A percentile compares a stretch with the other conserved stretches of the same genome.
These are phyloP conservation scores for Lasiodiplodia gonubiensis DNA, from an alignment of 2,329 filamentous ascomycete species.

Conservation along the genomic window DNA sequence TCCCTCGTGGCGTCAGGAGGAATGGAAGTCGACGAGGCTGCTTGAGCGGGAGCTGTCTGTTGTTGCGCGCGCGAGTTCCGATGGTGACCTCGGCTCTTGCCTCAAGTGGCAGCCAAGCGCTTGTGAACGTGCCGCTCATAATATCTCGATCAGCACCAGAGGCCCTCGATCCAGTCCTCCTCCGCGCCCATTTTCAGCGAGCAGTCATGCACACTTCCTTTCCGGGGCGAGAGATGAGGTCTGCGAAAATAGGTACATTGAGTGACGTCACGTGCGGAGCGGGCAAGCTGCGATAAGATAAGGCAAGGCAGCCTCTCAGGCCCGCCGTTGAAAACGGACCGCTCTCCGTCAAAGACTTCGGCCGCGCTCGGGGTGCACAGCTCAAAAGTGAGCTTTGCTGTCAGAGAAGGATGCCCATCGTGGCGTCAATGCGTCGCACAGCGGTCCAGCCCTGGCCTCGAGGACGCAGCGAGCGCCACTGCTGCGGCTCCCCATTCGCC, in stretches of 20 bases:
- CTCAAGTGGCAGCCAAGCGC: conserved; percentile 4
- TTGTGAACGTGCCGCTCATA: conserved; percentile 9
- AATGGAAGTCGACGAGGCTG: background rate
- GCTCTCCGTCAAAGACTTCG: background rate
- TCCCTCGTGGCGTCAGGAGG: background rate
- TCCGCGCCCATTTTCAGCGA: background rate
- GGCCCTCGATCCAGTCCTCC: background rate
- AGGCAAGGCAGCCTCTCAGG: background rate
- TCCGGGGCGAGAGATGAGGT: background rate
- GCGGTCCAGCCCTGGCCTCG: background rate
- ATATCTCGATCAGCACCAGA: background rate
- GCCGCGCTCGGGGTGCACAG: background rate
- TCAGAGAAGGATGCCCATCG: background rate
- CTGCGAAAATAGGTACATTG: background rate
- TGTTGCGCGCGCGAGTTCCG: background rate
- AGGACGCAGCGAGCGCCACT: background rate
- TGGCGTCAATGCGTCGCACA: background rate
- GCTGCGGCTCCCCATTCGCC: background rate
- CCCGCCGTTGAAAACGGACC: background rate
- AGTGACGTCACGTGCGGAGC: conserved; percentile 1
- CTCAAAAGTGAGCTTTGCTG: background rate
- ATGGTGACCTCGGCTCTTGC: conserved; percentile 16
- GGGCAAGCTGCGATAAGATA: conserved; percentile 5
- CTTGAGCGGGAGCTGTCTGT: background rate
- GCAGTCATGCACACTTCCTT: background rate